Conservation (phyloP, 2,329 filamentous ascomycete genomes). For the Cytospora chrysosperma region DNA sequence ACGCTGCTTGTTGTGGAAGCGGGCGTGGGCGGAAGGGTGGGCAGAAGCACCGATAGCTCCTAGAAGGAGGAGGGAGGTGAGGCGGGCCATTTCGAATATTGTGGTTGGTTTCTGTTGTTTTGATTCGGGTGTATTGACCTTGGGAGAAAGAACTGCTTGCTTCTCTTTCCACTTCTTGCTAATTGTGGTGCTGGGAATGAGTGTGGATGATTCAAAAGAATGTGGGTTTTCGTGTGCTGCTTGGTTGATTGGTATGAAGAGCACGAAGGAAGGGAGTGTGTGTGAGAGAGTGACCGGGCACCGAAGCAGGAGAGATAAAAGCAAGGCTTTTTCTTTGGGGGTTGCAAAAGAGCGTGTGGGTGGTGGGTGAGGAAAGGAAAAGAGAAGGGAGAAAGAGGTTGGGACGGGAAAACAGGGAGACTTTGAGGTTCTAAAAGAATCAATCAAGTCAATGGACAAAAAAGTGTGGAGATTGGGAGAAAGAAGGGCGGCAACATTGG, state of each 20-base stretch:
- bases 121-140: background rate
- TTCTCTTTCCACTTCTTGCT: background rate
- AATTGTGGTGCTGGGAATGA: slow-evolving; percentile 12
- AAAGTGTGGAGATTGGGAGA: background rate
- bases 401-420: slow-evolving; percentile 8
- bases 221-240: slow-evolving; percentile 19
- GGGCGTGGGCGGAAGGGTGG: slow-evolving; percentile 38
- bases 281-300: slow-evolving; percentile 13
- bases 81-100: slow-evolving; percentile 25
- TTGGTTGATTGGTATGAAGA: slow-evolving; percentile 8
- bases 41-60: slow-evolving; percentile 35
- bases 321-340: slow-evolving; percentile 3
- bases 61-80: slow-evolving; percentile 32
- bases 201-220: slow-evolving; percentile 18
- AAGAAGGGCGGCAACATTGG: too few species aligned
- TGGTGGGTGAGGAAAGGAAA: slow-evolving; percentile 6
- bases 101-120: background rate
- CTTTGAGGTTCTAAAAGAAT: slow-evolving; percentile 8
- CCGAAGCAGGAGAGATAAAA: slow-evolving; percentile 12
- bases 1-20: slow-evolving; percentile 37
- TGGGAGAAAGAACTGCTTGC: slow-evolving; percentile 3
- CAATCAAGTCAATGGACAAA: background rate
- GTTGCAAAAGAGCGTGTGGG: slow-evolving; percentile 14
- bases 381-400: background rate
- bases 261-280: slow-evolving; percentile 10